Conservation (phyloP, 2,329 filamentous ascomycete species). For the Paraconiothyrium brasiliense region DNA sequence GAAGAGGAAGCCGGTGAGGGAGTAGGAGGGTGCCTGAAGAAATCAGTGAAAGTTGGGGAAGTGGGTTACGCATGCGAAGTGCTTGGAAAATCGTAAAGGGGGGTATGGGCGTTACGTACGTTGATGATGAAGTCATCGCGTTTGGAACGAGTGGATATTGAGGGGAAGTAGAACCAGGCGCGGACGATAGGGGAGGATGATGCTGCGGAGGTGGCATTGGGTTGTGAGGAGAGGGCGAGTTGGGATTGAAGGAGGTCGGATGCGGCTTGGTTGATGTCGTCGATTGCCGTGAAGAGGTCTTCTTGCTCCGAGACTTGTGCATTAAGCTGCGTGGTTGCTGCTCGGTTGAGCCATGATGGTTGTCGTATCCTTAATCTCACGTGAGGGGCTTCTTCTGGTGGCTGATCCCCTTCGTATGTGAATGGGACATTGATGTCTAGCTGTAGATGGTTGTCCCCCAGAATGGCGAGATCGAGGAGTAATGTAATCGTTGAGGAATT, state of each 20-base stretch:
- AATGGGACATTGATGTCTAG: slow-evolving; percentile 35
- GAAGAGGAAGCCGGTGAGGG: slow-evolving; percentile 67
- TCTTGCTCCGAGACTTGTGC: slow-evolving; percentile 16
- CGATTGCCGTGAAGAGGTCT: slow-evolving; percentile 35
- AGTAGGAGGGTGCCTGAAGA: slow-evolving; percentile 59
- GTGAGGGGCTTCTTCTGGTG: slow-evolving; percentile 29
- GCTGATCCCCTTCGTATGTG: slow-evolving; percentile 14
- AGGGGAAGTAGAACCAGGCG: slow-evolving; percentile 72
- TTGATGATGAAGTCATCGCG: slow-evolving; percentile 64
- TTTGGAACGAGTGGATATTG: slow-evolving; percentile 67
- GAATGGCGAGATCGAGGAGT: slow-evolving; percentile 24
- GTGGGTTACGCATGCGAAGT: no score
- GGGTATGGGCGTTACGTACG: no score
- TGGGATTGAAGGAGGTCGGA: slow-evolving; percentile 13
- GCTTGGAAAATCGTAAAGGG: no score
- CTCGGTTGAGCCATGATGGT: slow-evolving; percentile 35
- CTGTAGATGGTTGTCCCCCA: slow-evolving; percentile 19
- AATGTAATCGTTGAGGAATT: slow-evolving; percentile 19
- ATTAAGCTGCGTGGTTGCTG: slow-evolving; percentile 30
- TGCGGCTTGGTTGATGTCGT: slow-evolving; percentile 33
- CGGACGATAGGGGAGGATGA: slow-evolving; percentile 51
- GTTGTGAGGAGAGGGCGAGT: slow-evolving; percentile 1
- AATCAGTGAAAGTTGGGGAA: no score
- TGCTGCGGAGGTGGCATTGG: neutral
- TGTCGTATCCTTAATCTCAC: slow-evolving; percentile 35